These are phyloP conservation scores for Aspergillus proliferans DNA, from an alignment of 2,329 filamentous ascomycete species.

Conservation along the genomic window DNA sequence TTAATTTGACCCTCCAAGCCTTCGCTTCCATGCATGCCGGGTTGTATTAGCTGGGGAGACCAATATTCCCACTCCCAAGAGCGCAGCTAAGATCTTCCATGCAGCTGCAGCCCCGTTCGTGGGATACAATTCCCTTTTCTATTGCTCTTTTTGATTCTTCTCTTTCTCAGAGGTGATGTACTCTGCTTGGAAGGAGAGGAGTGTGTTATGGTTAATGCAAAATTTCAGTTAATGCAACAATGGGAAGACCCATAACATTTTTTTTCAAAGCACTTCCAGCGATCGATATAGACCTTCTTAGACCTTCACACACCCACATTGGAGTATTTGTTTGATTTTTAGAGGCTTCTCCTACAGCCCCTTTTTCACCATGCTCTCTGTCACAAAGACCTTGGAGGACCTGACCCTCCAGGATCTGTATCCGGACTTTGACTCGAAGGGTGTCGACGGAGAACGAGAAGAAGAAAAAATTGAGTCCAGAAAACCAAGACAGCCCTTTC, in stretches of 20 bases:
- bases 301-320: constrained; percentile 1
- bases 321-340: constrained; percentile 10
- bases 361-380: constrained; percentile 10
- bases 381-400: constrained; percentile 18
- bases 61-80: constrained; percentile 44
- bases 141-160: constrained; percentile 2
- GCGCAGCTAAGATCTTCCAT: constrained; percentile 42
- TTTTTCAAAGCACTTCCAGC: neutral
- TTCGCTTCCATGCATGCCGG: constrained; percentile 44
- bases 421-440: neutral
- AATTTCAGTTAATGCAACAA: constrained; percentile 16
- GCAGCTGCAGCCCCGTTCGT: constrained; percentile 46
- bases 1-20: constrained; percentile 55
- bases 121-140: constrained; percentile 34
- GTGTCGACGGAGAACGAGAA: constrained; percentile 15
- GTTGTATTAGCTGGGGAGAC: constrained; percentile 55
- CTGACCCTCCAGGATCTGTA: constrained; percentile 17
- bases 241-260: constrained; percentile 9
- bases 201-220: constrained; percentile 9
- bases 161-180: neutral
- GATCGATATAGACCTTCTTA: constrained; percentile 1
- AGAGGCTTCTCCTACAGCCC: constrained; percentile 2
- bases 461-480: constrained; percentile 6
- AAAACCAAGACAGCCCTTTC: constrained; percentile 32
- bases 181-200: neutral